phyloP scores from a whole-genome alignment of 192 early-diverging fungal species.

The Linnemannia exigua region DNA sequence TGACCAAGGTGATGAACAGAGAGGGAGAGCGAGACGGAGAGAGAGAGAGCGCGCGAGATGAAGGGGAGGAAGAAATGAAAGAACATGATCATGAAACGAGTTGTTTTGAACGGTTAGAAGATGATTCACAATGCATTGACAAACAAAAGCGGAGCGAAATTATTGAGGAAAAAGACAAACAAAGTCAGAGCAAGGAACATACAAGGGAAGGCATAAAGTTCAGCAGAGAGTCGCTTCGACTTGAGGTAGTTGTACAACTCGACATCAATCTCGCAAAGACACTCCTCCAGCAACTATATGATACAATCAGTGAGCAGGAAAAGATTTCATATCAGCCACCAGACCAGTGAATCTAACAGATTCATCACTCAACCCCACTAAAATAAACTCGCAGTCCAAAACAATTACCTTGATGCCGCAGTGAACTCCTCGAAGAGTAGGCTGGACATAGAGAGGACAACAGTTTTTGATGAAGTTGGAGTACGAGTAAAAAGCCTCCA shows the following conservation, averaged over 20 bases:
- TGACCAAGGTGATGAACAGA: too few species aligned
- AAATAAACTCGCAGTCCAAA: too few species aligned
- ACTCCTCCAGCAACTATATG: conserved; percentile 83
- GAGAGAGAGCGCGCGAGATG: too few species aligned
- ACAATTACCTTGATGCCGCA: conserved; percentile 89
- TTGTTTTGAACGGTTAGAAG: neutral
- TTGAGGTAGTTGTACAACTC: conserved; percentile 78
- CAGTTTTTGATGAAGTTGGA: conserved; percentile 88
- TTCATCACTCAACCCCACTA: neutral
- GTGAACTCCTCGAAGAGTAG: conserved; percentile 90
- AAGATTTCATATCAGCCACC: neutral
- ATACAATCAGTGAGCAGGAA: neutral
- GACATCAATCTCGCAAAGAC: conserved; percentile 82
- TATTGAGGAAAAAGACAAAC: conserved; percentile 10
- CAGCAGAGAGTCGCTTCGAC: conserved; percentile 78
- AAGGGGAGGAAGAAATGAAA: neutral
- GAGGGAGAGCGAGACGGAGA: too few species aligned
- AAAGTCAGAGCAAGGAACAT: conserved; percentile 32
- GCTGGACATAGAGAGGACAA: conserved; percentile 95
- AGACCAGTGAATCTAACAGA: conserved; percentile 1
- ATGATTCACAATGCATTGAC: neutral
- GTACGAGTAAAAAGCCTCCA: conserved; percentile 92
- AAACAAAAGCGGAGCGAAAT: neutral
- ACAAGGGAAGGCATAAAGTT: conserved; percentile 93
- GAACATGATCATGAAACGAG: neutral